These are phyloP conservation scores for Turnera subulata DNA, from an alignment of 345 rosid genomes.

Conservation along the genomic window DNA sequence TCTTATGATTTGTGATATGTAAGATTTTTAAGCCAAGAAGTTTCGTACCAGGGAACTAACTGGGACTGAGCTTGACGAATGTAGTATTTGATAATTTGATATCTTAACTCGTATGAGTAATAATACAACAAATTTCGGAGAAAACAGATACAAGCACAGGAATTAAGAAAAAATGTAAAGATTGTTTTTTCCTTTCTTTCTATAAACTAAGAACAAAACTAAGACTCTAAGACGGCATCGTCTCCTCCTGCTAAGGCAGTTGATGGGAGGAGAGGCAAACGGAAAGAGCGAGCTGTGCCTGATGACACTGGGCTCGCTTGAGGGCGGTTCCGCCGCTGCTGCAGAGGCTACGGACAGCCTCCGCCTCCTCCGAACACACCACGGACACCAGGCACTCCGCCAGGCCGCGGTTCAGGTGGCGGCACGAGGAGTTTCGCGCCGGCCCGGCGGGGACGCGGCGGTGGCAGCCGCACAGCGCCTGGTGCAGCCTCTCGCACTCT, in stretches of 20 bases:
- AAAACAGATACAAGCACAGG: not conserved
- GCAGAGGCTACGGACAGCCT: slow-evolving; percentile 73
- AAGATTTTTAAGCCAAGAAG: too few relatives aligned
- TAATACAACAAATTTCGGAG: too few relatives aligned
- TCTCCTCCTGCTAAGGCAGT: too few relatives aligned
- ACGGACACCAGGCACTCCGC: slow-evolving; percentile 71
- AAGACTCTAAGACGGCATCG: too few relatives aligned
- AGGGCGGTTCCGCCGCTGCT: slow-evolving; percentile 77
- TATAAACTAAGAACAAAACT: not conserved
- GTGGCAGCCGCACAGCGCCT: slow-evolving; percentile 63
- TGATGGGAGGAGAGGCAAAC: slow-evolving; percentile 47
- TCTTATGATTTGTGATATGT: too few relatives aligned
- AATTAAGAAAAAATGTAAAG: too few relatives aligned
- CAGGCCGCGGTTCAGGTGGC: slow-evolving; percentile 66
- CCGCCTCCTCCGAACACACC: slow-evolving; percentile 68
- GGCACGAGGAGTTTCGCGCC: slow-evolving; percentile 48
- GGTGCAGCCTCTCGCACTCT: slow-evolving; percentile 60
- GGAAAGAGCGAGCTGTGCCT: slow-evolving; percentile 70
- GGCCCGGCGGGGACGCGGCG: slow-evolving; percentile 52
- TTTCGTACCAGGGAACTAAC: too few relatives aligned
- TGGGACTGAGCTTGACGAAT: too few relatives aligned
- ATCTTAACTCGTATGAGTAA: too few relatives aligned
- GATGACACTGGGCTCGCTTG: slow-evolving; percentile 79
- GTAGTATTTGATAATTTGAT: too few relatives aligned
- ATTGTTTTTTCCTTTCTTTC: not conserved